Evolutionary conservation across 345 rosid genomes (phyloP).

Genomic region (Moricandia arvensis): DNA sequence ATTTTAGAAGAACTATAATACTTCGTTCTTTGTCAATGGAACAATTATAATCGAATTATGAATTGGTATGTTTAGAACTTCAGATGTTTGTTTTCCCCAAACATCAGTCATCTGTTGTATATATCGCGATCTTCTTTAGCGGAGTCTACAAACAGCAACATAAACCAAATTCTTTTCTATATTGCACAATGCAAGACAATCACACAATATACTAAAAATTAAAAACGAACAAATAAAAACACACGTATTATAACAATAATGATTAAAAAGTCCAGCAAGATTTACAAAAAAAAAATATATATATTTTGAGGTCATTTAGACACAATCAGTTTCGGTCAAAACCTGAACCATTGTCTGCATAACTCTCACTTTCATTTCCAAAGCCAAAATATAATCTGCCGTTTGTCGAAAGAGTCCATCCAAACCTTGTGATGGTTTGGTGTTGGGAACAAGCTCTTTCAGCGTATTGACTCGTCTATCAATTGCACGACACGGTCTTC

Average conservation of each 20-base stretch:
- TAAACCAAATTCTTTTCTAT: neutral
- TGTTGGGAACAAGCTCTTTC: constrained; percentile 64
- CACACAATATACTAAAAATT: constrained; percentile 2
- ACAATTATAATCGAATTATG: no score
- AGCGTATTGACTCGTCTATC: constrained; percentile 48
- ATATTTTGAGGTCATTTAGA: constrained; percentile 19
- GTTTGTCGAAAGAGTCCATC: constrained; percentile 79
- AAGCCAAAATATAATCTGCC: constrained; percentile 69
- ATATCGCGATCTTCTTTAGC: neutral
- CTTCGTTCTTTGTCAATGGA: no score
- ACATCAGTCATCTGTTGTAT: neutral
- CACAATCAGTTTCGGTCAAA: constrained; percentile 47
- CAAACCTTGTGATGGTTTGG: constrained; percentile 43
- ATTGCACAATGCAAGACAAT: constrained; percentile 6
- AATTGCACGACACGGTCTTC: constrained; percentile 35
- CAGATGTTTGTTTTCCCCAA: neutral
- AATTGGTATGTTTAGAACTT: no score
- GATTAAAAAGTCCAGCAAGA: no score
- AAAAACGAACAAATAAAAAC: constrained; percentile 10
- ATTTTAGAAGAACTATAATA: no score
- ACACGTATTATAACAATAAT: neutral
- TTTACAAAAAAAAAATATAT: constrained; percentile 15
- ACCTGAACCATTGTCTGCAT: constrained; percentile 77
- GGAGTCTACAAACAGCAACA: neutral
- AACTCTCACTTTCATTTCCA: constrained; percentile 66